These are phyloP conservation scores for Orbilia brochopaga DNA, from an alignment of 2,329 filamentous ascomycete genomes.

Conservation along the genomic window DNA sequence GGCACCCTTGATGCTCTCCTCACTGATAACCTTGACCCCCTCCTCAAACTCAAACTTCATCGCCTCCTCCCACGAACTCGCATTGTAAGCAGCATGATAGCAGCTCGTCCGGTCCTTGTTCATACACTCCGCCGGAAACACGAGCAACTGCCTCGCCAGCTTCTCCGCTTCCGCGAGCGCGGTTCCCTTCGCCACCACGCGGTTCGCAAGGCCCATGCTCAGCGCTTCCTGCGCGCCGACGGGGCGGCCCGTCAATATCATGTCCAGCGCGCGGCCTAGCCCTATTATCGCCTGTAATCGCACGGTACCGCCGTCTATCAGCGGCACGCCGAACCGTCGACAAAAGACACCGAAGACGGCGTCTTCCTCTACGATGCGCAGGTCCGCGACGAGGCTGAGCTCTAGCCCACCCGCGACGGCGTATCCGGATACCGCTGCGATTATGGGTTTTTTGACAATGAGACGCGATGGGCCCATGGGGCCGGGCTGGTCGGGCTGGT, in stretches of 20 bases:
- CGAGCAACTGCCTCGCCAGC: constrained; percentile 61
- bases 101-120: constrained; percentile 62
- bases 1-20: constrained; percentile 60
- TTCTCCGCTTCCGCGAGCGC: constrained; percentile 62
- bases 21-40: constrained; percentile 59
- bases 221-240: constrained; percentile 85
- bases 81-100: constrained; percentile 63
- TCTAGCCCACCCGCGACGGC: constrained; percentile 66
- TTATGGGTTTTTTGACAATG: constrained; percentile 69
- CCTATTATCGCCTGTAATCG: constrained; percentile 63
- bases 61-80: constrained; percentile 63
- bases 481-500: constrained; percentile 57
- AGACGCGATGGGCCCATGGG: constrained; percentile 65
- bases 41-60: constrained; percentile 61
- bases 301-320: constrained; percentile 64
- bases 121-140: constrained; percentile 64
- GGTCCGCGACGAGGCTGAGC: constrained; percentile 63
- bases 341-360: constrained; percentile 66
- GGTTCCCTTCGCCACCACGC: constrained; percentile 70
- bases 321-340: constrained; percentile 63
- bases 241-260: constrained; percentile 65
- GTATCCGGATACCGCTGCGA: constrained; percentile 63
- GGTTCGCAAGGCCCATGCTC: constrained; percentile 84
- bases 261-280: constrained; percentile 64
- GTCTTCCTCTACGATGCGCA: constrained; percentile 64